Conservation (phyloP, 805 yeast genomes). For the Yarrowia divulgata region DNA sequence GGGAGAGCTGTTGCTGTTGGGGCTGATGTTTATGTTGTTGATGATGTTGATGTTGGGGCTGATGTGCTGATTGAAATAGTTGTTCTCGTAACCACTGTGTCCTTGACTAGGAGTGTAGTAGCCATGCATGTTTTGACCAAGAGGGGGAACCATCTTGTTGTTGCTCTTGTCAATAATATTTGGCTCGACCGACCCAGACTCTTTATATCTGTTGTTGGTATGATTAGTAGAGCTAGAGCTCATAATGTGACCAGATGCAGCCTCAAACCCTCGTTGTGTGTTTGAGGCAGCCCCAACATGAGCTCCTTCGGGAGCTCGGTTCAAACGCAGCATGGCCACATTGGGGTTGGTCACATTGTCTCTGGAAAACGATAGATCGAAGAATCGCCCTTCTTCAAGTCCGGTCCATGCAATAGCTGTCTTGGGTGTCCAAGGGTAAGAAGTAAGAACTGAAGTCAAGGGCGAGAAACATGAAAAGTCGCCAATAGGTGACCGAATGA, state of each 20-base stretch:
- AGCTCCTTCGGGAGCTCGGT: not conserved
- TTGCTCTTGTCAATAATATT: not conserved
- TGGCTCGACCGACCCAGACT: not conserved
- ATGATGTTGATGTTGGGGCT: too few species aligned
- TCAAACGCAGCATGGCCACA: constrained; percentile 11
- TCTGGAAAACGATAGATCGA: not conserved
- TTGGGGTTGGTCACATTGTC: constrained; percentile 16
- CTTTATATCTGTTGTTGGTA: not conserved
- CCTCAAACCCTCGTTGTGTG: not conserved
- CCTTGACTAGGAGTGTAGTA: too few species aligned
- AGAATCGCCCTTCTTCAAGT: constrained; percentile 13
- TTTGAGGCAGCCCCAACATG: not conserved
- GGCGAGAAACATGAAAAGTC: constrained; percentile 18
- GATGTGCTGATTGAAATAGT: too few species aligned
- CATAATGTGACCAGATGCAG: not conserved
- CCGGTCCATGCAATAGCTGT: constrained; percentile 27
- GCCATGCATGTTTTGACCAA: too few species aligned
- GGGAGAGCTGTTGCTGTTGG: too few species aligned
- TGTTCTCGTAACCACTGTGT: too few species aligned
- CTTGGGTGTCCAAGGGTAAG: constrained; percentile 28
- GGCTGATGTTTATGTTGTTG: too few species aligned
- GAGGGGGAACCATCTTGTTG: not conserved
- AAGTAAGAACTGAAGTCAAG: constrained; percentile 6
- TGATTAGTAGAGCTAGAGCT: too few species aligned
- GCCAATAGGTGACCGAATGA: constrained; percentile 13